Base-by-base conservation (phyloP, 257 asterid genomes). In the Phtheirospermum japonicum region DNA sequence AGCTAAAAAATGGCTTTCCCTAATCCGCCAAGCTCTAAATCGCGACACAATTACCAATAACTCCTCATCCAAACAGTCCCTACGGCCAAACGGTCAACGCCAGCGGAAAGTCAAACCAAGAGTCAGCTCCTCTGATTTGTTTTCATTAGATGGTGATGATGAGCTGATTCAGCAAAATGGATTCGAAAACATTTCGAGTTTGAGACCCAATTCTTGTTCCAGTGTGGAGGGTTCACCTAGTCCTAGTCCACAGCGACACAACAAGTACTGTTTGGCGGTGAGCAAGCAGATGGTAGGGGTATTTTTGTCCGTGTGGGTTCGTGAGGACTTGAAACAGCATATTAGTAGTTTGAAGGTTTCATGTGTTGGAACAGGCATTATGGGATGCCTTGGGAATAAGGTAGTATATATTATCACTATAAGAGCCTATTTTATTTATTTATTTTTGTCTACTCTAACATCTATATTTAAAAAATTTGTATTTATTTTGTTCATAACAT, bases 321-420 rank as follows among this genome's bases (percentile, higher is more conserved):
- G 86, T 2, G 65, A 76, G 4, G 91, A 82, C n/a, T 66, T 89
- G 66, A 60, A 66, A 20, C 80, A 18, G 12, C 77, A 74, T 19
- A 69, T 86, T 33, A 73, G 68, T 28, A 76, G 80, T 31, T 64
- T 84, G 75, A 80, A 83, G 30, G 89, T 86, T 48, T 84, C 97
- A 0, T 76, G 91, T 13, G 91, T 89, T 40, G 95, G 95, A 13
- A 71, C 59, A 17, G 94, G 97, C 69, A 79, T 89, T 46, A 80
- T 89, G 95, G 94, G 97, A 52, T 86, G 77, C 84, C 89, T 86
- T 14, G 97, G 97, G 57, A 89, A 89, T 67, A 89, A 89, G 90
- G 96, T 88, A 67, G n/a, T n/a, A n/a, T n/a, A n/a, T n/a, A n/a
- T n/a, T n/a, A n/a, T n/a, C n/a, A n/a, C n/a, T n/a, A n/a, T n/a